Evolutionary conservation across 1,139 yeast genomes (phyloP).

Genomic region (Pichia sp.): DNA sequence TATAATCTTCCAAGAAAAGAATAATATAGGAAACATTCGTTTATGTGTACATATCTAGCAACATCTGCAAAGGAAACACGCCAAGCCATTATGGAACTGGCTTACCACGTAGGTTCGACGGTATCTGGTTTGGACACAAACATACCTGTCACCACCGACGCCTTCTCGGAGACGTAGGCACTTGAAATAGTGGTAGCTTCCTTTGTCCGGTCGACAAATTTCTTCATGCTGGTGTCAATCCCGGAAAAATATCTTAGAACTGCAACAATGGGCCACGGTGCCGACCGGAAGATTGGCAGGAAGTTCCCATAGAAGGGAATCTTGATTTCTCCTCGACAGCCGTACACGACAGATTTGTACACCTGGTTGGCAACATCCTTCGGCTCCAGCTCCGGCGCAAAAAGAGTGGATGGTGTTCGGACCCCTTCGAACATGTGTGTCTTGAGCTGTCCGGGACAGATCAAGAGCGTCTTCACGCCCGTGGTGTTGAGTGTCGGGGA

Average conservation of each 20-base stretch:
- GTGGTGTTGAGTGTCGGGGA: slow-evolving; percentile 43
- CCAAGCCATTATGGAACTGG: neutral
- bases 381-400: slow-evolving; percentile 84
- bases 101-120: neutral
- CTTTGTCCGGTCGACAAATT: slow-evolving; percentile 31
- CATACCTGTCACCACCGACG: slow-evolving; percentile 8
- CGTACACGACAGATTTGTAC: slow-evolving; percentile 53
- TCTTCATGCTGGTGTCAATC: slow-evolving; percentile 54
- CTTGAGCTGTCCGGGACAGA: slow-evolving; percentile 83
- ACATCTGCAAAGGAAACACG: neutral
- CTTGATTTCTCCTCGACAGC: slow-evolving; percentile 65
- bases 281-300: slow-evolving; percentile 63
- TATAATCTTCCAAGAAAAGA: neutral
- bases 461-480: slow-evolving; percentile 67
- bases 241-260: slow-evolving; percentile 54
- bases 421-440: slow-evolving; percentile 72
- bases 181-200: slow-evolving; percentile 6
- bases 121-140: neutral
- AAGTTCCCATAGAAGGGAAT: slow-evolving; percentile 73
- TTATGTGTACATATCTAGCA: neutral
- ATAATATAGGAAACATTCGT: neutral
- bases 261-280: slow-evolving; percentile 70
- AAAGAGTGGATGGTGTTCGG: slow-evolving; percentile 59
- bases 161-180: slow-evolving; percentile 8
- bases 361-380: slow-evolving; percentile 56